These are phyloP conservation scores for Phytophthora hibernalis DNA, from an alignment of 352 stramenopile genomes.

Conservation along the genomic window DNA sequence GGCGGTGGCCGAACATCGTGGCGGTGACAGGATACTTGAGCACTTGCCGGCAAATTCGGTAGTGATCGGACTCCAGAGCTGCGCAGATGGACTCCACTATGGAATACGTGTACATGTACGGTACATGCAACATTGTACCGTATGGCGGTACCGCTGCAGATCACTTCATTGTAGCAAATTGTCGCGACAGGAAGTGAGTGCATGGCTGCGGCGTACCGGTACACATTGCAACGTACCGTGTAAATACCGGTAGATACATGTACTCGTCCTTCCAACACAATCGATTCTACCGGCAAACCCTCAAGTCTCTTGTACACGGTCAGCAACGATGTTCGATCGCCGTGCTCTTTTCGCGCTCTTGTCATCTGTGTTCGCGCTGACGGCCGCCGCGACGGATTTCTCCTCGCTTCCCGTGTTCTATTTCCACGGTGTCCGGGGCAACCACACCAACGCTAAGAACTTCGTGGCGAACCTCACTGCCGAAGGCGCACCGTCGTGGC, in stretches of 20 bases:
- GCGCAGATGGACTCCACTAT: no score
- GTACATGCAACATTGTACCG: no score
- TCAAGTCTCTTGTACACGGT: no score
- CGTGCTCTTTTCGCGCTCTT: constrained; percentile 16
- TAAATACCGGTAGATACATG: no score
- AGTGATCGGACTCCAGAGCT: no score
- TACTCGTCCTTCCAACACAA: no score
- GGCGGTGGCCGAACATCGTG: constrained; percentile 11
- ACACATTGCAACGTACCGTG: no score
- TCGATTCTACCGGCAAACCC: constrained; percentile 22
- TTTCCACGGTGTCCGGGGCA: constrained; percentile 42
- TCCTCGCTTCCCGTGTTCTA: constrained; percentile 43
- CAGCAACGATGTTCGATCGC: constrained; percentile 21
- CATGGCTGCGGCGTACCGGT: no score
- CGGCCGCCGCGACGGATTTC: constrained; percentile 1
- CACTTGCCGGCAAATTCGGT: constrained; percentile 10
- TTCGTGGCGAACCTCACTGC: constrained; percentile 37
- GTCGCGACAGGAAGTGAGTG: no score
- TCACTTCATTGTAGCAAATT: no score
- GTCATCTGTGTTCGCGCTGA: constrained; percentile 6
- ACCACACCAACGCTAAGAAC: constrained; percentile 16
- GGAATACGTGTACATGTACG: no score
- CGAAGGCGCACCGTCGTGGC: constrained; percentile 32
- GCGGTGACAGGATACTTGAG: constrained; percentile 11
- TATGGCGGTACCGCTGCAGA: no score